These are phyloP conservation scores for Brettanomyces naardenensis DNA, from an alignment of 805 yeast genomes.

Conservation along the genomic window DNA sequence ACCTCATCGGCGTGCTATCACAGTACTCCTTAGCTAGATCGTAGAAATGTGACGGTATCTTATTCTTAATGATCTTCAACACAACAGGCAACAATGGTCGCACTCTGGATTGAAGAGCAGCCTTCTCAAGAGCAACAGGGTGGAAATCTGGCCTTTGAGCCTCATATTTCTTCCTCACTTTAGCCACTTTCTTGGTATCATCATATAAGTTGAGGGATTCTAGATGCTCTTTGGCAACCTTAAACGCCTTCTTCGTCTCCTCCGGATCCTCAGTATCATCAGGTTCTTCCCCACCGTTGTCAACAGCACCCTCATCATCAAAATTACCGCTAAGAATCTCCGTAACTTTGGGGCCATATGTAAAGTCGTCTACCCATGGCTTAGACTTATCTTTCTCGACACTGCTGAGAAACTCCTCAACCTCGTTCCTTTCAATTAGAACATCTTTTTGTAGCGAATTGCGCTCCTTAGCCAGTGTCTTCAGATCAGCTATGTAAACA, in stretches of 20 bases:
- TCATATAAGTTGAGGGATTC: slow-evolving; percentile 5
- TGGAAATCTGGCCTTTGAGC: slow-evolving; percentile 8
- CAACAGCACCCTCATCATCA: slow-evolving; percentile 3
- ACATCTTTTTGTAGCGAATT: background rate
- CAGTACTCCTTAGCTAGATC: slow-evolving; percentile 37
- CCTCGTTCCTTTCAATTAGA: slow-evolving; percentile 3
- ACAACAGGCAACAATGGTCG: slow-evolving; percentile 6
- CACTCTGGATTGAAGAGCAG: slow-evolving; percentile 7
- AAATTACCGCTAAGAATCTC: slow-evolving; percentile 4
- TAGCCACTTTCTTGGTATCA: slow-evolving; percentile 1
- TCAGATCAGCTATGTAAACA: background rate
- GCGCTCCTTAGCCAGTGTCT: slow-evolving; percentile 1
- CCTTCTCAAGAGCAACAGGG: slow-evolving; percentile 8
- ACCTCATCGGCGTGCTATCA: slow-evolving; percentile 30
- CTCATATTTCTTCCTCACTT: slow-evolving; percentile 12
- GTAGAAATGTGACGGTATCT: slow-evolving; percentile 40
- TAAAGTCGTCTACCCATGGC: too few relatives aligned
- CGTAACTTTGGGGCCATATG: too few relatives aligned
- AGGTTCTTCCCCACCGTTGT: background rate
- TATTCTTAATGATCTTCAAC: slow-evolving; percentile 29
- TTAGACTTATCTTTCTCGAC: slow-evolving; percentile 18
- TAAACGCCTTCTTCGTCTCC: background rate
- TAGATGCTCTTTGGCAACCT: slow-evolving; percentile 5
- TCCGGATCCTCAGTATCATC: background rate
- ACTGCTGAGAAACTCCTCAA: background rate